A percentile compares a stretch with the other conserved stretches of the same genome.
phyloP scores from a whole-genome alignment of 805 yeast genomes.

The Spathaspora arborariae region DNA sequence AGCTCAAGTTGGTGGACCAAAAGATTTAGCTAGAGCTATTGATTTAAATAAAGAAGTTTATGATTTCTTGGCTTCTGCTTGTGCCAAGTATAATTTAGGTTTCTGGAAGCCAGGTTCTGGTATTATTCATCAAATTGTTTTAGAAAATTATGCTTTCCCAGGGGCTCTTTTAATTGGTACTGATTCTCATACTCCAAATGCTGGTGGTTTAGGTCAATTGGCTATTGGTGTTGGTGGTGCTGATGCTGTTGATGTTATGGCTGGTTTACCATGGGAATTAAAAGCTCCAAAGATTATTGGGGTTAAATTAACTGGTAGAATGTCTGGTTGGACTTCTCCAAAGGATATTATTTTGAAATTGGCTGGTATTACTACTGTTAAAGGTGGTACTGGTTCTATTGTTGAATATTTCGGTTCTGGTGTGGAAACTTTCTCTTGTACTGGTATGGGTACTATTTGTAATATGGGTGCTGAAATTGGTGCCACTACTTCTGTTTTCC shows the following conservation, averaged over 20 bases:
- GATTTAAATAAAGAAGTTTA: conserved; percentile 90
- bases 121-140: conserved; percentile 93
- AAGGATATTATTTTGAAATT: conserved; percentile 91
- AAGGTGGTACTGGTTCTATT: conserved; percentile 97
- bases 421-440: conserved; percentile 86
- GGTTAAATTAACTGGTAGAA: conserved; percentile 86
- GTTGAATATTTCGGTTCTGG: conserved; percentile 97
- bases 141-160: conserved; percentile 96
- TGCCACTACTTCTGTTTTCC: conserved; percentile 97
- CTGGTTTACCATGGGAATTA: conserved; percentile 93
- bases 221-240: conserved; percentile 99
- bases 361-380: conserved; percentile 92
- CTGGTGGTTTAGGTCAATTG: conserved; percentile 96
- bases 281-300: conserved; percentile 96
- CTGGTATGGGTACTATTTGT: conserved; percentile 99
- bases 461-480: conserved; percentile 99
- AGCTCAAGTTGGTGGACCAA: conserved; percentile 87
- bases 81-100: conserved; percentile 94
- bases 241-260: conserved; percentile 96
- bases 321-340: conserved; percentile 96
- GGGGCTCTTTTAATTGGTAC: conserved; percentile 96
- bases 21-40: conserved; percentile 82
- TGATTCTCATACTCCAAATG: conserved; percentile 97
- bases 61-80: conserved; percentile 85
- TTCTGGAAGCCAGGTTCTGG: conserved; percentile 99